phyloP scores from a whole-genome alignment of 768 basidiomycete species.

The Mycena pura region DNA sequence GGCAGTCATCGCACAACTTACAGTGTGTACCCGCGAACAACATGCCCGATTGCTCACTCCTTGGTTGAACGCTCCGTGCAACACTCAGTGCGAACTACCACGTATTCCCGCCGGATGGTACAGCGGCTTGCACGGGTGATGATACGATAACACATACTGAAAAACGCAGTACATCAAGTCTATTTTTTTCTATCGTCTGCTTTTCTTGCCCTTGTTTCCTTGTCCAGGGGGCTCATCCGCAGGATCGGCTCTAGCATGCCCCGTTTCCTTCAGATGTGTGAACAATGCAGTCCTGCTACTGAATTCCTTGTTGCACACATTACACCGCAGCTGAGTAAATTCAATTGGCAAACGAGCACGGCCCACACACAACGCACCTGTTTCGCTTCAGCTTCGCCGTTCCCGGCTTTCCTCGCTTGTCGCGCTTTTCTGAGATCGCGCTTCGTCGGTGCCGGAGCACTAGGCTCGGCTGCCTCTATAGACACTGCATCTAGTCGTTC shows the following conservation, averaged over 20 bases:
- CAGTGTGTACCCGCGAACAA: too few species aligned
- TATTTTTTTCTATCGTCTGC: conserved; percentile 34
- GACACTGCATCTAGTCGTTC: neutral
- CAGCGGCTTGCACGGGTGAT: too few species aligned
- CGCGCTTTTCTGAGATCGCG: conserved; percentile 80
- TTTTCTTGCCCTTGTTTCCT: conserved; percentile 48
- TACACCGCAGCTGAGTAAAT: conserved; percentile 56
- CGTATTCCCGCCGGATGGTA: too few species aligned
- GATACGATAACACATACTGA: too few species aligned
- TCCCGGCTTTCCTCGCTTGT: conserved; percentile 73
- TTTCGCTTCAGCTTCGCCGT: conserved; percentile 38
- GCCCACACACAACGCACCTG: conserved; percentile 14
- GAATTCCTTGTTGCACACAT: conserved; percentile 71
- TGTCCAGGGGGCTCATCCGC: conserved; percentile 36
- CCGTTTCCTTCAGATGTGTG: conserved; percentile 69
- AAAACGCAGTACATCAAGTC: conserved; percentile 16
- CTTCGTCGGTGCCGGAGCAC: conserved; percentile 57
- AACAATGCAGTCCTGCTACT: conserved; percentile 78
- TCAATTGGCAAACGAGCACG: neutral
- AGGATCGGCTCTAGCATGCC: conserved; percentile 65
- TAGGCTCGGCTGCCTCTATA: conserved; percentile 7
- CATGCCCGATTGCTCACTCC: too few species aligned
- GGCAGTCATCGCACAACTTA: too few species aligned
- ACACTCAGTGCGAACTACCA: too few species aligned
- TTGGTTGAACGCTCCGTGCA: too few species aligned